phyloP scores from a whole-genome alignment of 1,139 yeast genomes.

The Taphrina deformans region DNA sequence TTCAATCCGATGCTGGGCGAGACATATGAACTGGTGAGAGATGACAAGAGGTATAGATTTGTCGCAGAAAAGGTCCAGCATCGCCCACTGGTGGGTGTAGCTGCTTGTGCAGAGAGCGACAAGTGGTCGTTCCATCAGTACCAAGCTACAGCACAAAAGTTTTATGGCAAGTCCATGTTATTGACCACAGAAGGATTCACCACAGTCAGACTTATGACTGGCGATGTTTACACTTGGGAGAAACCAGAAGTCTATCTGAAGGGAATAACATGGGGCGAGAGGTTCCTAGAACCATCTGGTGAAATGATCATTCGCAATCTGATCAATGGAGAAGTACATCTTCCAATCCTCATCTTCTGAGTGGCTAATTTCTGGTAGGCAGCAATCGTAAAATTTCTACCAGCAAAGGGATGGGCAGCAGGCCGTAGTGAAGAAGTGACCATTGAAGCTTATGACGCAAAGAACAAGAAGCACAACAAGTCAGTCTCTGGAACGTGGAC shows the following conservation, averaged over 20 bases:
- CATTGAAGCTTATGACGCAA: conserved; percentile 55
- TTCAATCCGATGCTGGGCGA: conserved; percentile 90
- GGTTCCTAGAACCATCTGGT: conserved; percentile 85
- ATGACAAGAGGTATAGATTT: conserved; percentile 67
- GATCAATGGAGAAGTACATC: conserved; percentile 57
- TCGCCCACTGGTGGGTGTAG: conserved; percentile 72
- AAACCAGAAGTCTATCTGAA: conserved; percentile 82
- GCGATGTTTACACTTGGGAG: conserved; percentile 59
- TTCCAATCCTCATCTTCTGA: too few species aligned
- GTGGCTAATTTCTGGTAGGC: not conserved
- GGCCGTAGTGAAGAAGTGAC: conserved; percentile 79
- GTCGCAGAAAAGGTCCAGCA: conserved; percentile 79
- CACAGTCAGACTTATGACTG: conserved; percentile 35
- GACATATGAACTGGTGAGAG: conserved; percentile 79
- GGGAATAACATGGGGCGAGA: conserved; percentile 90
- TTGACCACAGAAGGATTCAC: conserved; percentile 67
- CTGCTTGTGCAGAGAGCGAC: conserved; percentile 69
- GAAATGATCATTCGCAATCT: conserved; percentile 63
- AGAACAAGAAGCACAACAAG: conserved; percentile 45
- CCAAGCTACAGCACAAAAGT: conserved; percentile 80
- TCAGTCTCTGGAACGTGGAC: conserved; percentile 78
- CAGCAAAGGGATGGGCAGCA: conserved; percentile 44
- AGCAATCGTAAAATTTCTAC: conserved; percentile 18
- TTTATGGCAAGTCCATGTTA: conserved; percentile 94
- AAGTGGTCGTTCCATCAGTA: conserved; percentile 76